phyloP scores from a whole-genome alignment of 202 grass and related monocot species.

The Carex arenaria region DNA sequence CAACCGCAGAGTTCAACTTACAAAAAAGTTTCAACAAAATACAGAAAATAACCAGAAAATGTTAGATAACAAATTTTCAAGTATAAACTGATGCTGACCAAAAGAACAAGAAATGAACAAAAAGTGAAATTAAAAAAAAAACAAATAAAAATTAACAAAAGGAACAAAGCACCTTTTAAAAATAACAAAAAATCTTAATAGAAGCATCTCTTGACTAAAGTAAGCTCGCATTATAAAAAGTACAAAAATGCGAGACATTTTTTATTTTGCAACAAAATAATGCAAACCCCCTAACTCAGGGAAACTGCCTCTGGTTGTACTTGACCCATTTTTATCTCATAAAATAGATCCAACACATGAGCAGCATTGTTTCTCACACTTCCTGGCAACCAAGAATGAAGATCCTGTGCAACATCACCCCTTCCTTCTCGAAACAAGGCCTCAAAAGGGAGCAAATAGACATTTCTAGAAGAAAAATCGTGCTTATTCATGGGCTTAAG shows the following conservation, averaged over 20 bases:
- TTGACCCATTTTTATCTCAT: constrained; percentile 33
- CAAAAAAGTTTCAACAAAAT: not conserved
- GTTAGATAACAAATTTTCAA: not conserved
- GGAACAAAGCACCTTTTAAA: not conserved
- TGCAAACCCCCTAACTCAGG: constrained; percentile 18
- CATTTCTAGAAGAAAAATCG: constrained; percentile 52
- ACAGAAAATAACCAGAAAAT: not conserved
- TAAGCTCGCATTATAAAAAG: not conserved
- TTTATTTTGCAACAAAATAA: constrained; percentile 13
- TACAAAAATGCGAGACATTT: not conserved
- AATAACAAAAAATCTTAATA: not conserved
- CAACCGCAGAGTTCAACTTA: not conserved
- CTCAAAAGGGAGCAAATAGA: constrained; percentile 47
- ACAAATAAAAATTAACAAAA: too few species aligned
- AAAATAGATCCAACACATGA: constrained; percentile 60
- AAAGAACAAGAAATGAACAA: not conserved
- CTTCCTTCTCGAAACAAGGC: constrained; percentile 53
- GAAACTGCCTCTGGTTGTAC: constrained; percentile 26
- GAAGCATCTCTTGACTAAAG: not conserved
- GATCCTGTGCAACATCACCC: constrained; percentile 48
- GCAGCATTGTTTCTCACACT: constrained; percentile 58
- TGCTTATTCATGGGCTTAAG: constrained; percentile 51
- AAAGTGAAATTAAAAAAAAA: not conserved
- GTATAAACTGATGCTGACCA: not conserved
- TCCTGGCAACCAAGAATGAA: constrained; percentile 59